Evolutionary conservation across 805 yeast species (phyloP).

Genomic region (Metschnikowia bowlesiae): DNA sequence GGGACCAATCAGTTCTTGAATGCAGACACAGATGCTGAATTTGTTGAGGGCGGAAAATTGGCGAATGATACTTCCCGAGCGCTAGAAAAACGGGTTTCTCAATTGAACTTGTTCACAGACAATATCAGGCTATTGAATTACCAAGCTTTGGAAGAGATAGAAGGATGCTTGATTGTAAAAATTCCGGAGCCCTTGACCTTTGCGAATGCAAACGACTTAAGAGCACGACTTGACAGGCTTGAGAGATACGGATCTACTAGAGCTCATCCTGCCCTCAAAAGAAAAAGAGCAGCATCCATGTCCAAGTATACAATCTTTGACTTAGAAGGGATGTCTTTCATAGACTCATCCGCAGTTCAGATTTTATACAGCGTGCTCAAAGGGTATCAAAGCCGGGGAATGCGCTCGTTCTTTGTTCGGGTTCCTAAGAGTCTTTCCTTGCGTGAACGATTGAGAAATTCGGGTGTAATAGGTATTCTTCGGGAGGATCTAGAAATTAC

Average conservation of each 20-base stretch:
- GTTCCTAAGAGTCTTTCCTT: slow-evolving; percentile 25
- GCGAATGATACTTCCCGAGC: neutral
- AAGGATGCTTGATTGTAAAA: slow-evolving; percentile 40
- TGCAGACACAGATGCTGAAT: slow-evolving; percentile 29
- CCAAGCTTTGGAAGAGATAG: slow-evolving; percentile 38
- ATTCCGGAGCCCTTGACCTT: slow-evolving; percentile 44
- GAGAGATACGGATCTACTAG: slow-evolving; percentile 41
- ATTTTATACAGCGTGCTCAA: slow-evolving; percentile 27
- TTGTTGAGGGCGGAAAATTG: neutral
- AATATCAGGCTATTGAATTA: slow-evolving; percentile 33
- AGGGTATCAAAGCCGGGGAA: slow-evolving; percentile 28
- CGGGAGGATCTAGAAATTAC: slow-evolving; percentile 20
- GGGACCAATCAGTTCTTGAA: slow-evolving; percentile 39
- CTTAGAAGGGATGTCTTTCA: slow-evolving; percentile 37
- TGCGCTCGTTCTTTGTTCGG: slow-evolving; percentile 33
- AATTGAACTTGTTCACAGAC: slow-evolving; percentile 31
- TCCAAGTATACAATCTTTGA: slow-evolving; percentile 40
- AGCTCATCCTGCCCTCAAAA: slow-evolving; percentile 40
- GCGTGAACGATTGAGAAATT: slow-evolving; percentile 24
- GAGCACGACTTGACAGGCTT: slow-evolving; percentile 34
- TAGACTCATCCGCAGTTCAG: slow-evolving; percentile 42
- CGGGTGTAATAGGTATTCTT: slow-evolving; percentile 29
- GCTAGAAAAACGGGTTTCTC: slow-evolving; percentile 12
- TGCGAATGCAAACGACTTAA: slow-evolving; percentile 38
- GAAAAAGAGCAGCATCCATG: slow-evolving; percentile 34